Base-by-base conservation (phyloP, 495 filamentous ascomycete genomes). In the Bacidia gigantensis region DNA sequence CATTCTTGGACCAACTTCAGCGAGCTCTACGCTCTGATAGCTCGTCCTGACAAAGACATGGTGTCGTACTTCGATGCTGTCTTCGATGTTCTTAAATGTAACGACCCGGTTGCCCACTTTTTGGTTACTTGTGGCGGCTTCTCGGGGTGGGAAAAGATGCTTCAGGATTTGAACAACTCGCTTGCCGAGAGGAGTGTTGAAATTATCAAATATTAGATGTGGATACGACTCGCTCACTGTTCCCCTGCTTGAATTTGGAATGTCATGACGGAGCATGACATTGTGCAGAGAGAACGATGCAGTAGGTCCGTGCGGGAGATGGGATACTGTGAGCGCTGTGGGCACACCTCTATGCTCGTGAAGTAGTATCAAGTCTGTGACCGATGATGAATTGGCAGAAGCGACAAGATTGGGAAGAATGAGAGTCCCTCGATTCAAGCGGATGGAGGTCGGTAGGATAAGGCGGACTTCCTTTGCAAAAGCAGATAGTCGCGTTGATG, bases 391-490 rank as follows among this genome's bases (percentile, higher is more conserved):
- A 55, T 84, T 82, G 20, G 89, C 89, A 53, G 85, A 87, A 14
- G 74, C 70, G 24, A 95, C 87, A 11, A 97, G 75, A 49, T 89
- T 87, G 2, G 84, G 84, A 1, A 97, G 73, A 54, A 97, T 78
- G 11, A 90, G 75, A 53, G 90, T 95, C 58, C 92, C 92, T 62
- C 92, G 79, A 60, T 98, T 97, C 41, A 97, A 69, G 5, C 90
- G 79, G 50, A 99, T 92, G 1, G 81, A 76, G 3, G 92, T 96
- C 0, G 92, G 92, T 10, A 99, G 77, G 9, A 99, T 74, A 11
- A 99, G 69, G 26, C 92, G 77, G 25, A 99, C 84, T 67, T 99
- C 92, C 62, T 99, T 99, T n/a, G 86, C 84, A 62, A 98, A 98
- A 11, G 86, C 80, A 39, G 79, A 77, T 3, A 97, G 76, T 40